Evolutionary conservation across 805 yeast genomes (phyloP), one percentile per base, ranked within the genome.

Genomic region (Monosporozyma siamensis): DNA sequence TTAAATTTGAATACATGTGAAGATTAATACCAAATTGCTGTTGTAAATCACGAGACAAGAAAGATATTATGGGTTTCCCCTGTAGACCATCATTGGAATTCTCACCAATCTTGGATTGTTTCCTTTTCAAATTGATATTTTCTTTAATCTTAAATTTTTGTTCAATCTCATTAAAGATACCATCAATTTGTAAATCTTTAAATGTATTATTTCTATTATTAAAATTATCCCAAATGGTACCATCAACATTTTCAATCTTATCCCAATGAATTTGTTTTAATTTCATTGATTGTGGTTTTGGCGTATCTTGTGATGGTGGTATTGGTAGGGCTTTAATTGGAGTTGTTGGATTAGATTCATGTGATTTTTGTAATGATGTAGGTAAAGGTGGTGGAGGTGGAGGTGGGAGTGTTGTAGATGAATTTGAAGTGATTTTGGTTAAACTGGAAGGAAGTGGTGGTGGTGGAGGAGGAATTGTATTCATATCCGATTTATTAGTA

Each of bases 211-310:
- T 38, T n/a, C 52, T 43, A 38, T 72, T 68, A 1, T 65, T 53
- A 12, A 63, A 52, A 17, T 63, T 59, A 24, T 69, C 69, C 94
- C 94, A 83, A 50, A 83, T 71, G 0, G 92, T 80, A 34, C 74
- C 68, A 14, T 69, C 65, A 12, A 79, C 66, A 39, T 68, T 60
- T 11, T 79, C 83, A 37, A 83, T 65, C 54, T 77, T 82, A 48
- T 83, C 92, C 94, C 92, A 83, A 52, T 83, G 94, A 48, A 83
- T 73, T 53, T 83, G 94, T 55, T 82, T 83, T 64, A 83, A 63
- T 59, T 77, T 79, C 47, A 68, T 70, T 58, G 80, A 77, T 49
- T 44, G 3, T 4, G 31, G 11, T 42, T 10, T 36, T 3, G 21
- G 9, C 5, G 32, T 26, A 9, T 44, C 55, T 25, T 64, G 56